Percentiles rank a stretch among this genome's conserved stretches.
Evolutionary conservation across 768 basidiomycete species (phyloP).

Genomic region (Coprinellus aureogranulatus): DNA sequence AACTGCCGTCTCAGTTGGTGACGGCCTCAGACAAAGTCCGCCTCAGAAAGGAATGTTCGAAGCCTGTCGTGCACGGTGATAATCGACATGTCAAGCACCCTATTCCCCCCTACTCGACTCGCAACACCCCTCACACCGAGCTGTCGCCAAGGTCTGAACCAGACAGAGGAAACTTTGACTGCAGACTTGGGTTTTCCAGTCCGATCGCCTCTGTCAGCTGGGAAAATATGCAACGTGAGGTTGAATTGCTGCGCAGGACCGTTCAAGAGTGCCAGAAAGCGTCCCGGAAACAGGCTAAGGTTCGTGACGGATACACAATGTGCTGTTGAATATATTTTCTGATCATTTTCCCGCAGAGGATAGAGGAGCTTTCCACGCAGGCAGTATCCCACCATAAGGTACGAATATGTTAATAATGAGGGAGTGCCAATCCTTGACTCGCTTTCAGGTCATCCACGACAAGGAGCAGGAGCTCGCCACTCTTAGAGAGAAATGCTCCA

Average conservation of each 20-base stretch:
- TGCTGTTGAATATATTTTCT: not conserved
- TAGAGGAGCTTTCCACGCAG: slow-evolving; percentile 52
- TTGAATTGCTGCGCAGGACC: slow-evolving; percentile 53
- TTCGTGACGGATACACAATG: slow-evolving; percentile 16
- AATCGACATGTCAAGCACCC: not conserved
- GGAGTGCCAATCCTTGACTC: not conserved
- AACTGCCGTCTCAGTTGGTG: not conserved
- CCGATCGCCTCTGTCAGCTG: slow-evolving; percentile 42
- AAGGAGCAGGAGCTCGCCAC: slow-evolving; percentile 43
- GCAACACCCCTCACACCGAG: not conserved
- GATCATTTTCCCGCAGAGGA: slow-evolving; percentile 34
- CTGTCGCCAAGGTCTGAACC: not conserved
- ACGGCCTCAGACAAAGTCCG: not conserved
- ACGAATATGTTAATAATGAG: slow-evolving; percentile 5
- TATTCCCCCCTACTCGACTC: not conserved
- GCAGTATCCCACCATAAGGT: slow-evolving; percentile 39
- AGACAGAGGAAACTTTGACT: not conserved
- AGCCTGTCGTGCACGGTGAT: not conserved
- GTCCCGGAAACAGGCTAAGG: slow-evolving; percentile 58
- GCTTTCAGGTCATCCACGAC: slow-evolving; percentile 41
- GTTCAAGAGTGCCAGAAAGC: slow-evolving; percentile 47
- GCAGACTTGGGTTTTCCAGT: not conserved
- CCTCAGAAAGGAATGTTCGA: not conserved
- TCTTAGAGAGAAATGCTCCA: slow-evolving; percentile 45
- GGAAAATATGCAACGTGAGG: slow-evolving; percentile 54